Evolutionary conservation across 768 basidiomycete species (phyloP), one percentile per base, ranked within the genome.

Genomic region (Pleurotus salmoneostramineus): DNA sequence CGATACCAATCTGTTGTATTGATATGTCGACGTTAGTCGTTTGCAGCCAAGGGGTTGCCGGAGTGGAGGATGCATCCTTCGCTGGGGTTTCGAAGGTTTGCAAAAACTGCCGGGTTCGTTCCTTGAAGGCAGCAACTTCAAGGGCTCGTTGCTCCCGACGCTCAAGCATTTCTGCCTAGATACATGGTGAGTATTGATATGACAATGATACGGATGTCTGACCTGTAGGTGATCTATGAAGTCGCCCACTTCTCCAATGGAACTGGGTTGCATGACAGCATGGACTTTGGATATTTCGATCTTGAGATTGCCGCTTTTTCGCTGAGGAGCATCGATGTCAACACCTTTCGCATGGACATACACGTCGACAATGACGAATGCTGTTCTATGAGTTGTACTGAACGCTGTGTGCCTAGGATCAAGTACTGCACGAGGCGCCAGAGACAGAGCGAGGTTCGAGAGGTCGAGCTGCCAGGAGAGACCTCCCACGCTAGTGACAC

Each of bases 261-360:
- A 95, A 61, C 91, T 92, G 7, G 95, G 88, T 68, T 95, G 94
- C 89, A 97, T 88, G 35, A 96, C 90, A 1, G 95, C 94, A 65
- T 98, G 93, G 2, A 93, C 84, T 69, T 89, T 91, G 6, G 82
- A 83, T 21, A 95, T 71, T 1, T 74, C 69, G 33, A 94, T 59
- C 36, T 84, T 74, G 31, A 91, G 68, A 5, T 66, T 66, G 50
- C 77, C 74, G 17, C 61, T 63, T 11, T 11, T 40, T 8, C n/a
- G 33, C 2, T 55, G 11, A 31, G 60, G 56, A 42, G 51, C 50
- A 34, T 62, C 65, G 4, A 68, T 63, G n/a, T 61, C 59, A 48
- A 65, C 66, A 49, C 68, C 70, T 5, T 61, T 62, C 31, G 72
- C 73, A 21, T 69, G 72, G 59, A 80, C 72, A 43, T 82, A 79